phyloP scores from a whole-genome alignment of 106 monocot genomes.

The Phalaenopsis aphrodite region DNA sequence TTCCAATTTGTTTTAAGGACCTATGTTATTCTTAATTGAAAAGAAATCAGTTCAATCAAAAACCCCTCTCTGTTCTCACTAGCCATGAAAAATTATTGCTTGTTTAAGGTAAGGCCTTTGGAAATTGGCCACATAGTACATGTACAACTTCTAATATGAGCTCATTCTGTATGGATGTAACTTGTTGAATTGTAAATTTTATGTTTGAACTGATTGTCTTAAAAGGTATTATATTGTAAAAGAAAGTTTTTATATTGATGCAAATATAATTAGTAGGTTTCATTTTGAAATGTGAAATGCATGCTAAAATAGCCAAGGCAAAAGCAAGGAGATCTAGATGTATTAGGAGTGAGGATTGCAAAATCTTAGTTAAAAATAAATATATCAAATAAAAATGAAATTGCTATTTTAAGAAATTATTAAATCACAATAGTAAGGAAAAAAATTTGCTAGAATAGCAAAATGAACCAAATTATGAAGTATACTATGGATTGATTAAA shows the following conservation, averaged over 20 bases:
- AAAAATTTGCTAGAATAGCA: neutral
- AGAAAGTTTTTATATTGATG: neutral
- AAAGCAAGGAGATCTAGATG: neutral
- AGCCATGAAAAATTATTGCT: neutral
- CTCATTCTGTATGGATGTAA: neutral
- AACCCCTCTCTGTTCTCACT: neutral
- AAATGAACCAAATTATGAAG: neutral
- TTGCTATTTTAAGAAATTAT: neutral
- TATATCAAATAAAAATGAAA: neutral
- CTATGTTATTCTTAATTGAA: neutral
- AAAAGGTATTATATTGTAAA: neutral
- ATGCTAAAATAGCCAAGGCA: neutral
- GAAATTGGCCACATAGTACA: neutral
- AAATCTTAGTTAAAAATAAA: neutral
- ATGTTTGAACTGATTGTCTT: neutral
- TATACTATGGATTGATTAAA: neutral
- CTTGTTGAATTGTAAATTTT: neutral
- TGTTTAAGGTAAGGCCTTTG: neutral
- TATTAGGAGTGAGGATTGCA: neutral
- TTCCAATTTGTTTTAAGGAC: neutral
- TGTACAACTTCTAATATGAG: neutral
- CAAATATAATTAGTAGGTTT: neutral
- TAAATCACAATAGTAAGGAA: neutral
- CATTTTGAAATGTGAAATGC: neutral
- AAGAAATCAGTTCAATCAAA: neutral